Base-by-base conservation (phyloP, 805 yeast species). In the Ogataea naganishii region DNA sequence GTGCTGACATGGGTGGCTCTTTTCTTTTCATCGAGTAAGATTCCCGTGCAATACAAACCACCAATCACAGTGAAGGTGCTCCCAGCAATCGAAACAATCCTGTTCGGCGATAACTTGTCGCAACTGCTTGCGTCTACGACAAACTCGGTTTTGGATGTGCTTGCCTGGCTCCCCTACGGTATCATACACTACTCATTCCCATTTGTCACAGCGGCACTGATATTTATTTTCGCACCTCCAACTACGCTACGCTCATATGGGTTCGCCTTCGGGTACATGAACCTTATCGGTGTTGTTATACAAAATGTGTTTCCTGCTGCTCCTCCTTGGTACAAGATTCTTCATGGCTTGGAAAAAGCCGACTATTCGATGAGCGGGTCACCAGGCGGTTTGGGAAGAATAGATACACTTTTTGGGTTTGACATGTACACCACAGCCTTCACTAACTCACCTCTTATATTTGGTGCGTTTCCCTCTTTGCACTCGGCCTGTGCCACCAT, bases 161-260 rank as follows among this genome's bases (percentile, higher is more conserved):
- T 85, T 24, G 95, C 96, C 6, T 89, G 96, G 96, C 51, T 92
- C 20, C 97, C 98, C 2, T 89, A 89, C 51, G 98, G 98, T 2
- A 51, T 92, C 10, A 64, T 83, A 34, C 98, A 89, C 59, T 89
- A 83, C 47, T 75, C 82, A n/a, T 71, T 84, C 10, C 97, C 98
- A 4, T 85, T 88, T 49, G 72, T 89, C 5, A 82, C 83, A 23
- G 89, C 96, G 1, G 72, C 64, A 2, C 49, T 86, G 30, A 57
- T 84, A 28, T 89, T 85, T 46, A 39, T 92, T 18, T 92, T 85
- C 66, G 96, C 84, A 1, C 96, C 97, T 7, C 98, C 98, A 26
- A 78, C 81, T 8, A 64, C 85, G 4, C 58, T 89, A 24, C 73
- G 94, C 36, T 72, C 83, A 6, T 89, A 79, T 56, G 95, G 85